A percentile compares a stretch with the other conserved stretches of the same genome.
These are phyloP conservation scores for Xylaria cubensis DNA, from an alignment of 495 filamentous ascomycete species.

Conservation along the genomic window DNA sequence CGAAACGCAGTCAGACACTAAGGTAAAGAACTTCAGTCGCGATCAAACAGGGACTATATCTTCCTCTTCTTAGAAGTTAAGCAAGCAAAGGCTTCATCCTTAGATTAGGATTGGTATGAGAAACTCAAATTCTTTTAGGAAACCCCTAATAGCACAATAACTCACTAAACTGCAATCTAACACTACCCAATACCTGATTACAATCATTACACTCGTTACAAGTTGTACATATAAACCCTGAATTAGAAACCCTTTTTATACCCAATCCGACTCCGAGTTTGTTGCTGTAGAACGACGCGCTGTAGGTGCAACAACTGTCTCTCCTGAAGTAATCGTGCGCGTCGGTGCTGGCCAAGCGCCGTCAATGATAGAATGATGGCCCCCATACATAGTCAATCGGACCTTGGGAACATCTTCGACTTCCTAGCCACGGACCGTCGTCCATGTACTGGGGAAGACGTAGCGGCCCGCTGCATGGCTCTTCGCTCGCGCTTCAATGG, in stretches of 20 bases:
- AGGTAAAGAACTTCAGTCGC: neutral
- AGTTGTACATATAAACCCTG: conserved; percentile 13
- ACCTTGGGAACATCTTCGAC: neutral
- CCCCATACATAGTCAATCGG: conserved; percentile 20
- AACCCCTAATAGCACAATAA: neutral
- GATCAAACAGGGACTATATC: neutral
- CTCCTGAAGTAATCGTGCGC: conserved; percentile 21
- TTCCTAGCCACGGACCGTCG: neutral
- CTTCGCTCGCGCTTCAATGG: conserved; percentile 15
- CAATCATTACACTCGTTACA: conserved; percentile 2
- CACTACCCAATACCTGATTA: neutral
- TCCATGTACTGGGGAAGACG: neutral
- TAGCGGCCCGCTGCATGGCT: conserved; percentile 1
- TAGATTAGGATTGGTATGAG: neutral
- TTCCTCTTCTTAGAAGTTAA: neutral
- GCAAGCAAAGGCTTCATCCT: neutral
- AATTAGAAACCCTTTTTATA: neutral
- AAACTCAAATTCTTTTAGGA: conserved; percentile 2
- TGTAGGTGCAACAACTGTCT: conserved; percentile 23
- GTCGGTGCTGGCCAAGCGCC: conserved; percentile 7
- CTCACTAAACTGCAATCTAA: conserved; percentile 6
- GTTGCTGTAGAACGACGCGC: conserved; percentile 14
- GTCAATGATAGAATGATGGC: conserved; percentile 9
- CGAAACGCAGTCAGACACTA: neutral
- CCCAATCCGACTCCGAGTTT: conserved; percentile 9